A percentile compares a stretch with the other conserved stretches of the same genome.
phyloP scores from a whole-genome alignment of 1,139 yeast species.

The Hansenula sp. region DNA sequence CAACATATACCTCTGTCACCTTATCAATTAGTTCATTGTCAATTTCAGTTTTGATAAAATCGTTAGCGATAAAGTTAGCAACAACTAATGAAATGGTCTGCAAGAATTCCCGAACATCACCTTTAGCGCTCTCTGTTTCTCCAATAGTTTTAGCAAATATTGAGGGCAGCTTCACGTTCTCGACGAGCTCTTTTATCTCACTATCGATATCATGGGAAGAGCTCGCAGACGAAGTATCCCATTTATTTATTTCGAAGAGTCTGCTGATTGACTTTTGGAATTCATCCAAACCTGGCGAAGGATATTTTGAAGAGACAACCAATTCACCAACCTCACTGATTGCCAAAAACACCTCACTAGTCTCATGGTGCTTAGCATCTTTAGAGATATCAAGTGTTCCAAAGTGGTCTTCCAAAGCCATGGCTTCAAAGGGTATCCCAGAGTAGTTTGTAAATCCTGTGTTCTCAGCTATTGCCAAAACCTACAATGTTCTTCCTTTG shows the following conservation, averaged over 20 bases:
- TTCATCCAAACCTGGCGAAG: background rate
- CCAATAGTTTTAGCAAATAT: background rate
- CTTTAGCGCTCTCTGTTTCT: background rate
- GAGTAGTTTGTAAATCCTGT: background rate
- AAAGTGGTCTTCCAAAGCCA: background rate
- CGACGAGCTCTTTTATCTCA: background rate
- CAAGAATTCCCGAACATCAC: constrained; percentile 6
- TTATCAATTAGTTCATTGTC: constrained; percentile 9
- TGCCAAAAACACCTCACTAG: background rate
- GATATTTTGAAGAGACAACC: too few species aligned
- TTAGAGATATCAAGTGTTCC: background rate
- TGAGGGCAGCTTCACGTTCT: background rate
- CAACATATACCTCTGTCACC: constrained; percentile 8
- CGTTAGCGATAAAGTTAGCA: constrained; percentile 13
- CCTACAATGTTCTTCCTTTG: too few species aligned
- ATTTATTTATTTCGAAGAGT: background rate
- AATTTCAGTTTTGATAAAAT: constrained; percentile 13
- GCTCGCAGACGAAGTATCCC: background rate
- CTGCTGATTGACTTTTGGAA: background rate
- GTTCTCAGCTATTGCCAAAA: too few species aligned
- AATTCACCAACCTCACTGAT: background rate
- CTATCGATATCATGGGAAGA: background rate
- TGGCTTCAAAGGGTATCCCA: background rate
- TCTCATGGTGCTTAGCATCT: background rate
- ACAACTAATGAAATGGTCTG: constrained; percentile 10